Evolutionary conservation across 2,329 filamentous ascomycete species (phyloP).

Genomic region (Cordyceps pruinosa): DNA sequence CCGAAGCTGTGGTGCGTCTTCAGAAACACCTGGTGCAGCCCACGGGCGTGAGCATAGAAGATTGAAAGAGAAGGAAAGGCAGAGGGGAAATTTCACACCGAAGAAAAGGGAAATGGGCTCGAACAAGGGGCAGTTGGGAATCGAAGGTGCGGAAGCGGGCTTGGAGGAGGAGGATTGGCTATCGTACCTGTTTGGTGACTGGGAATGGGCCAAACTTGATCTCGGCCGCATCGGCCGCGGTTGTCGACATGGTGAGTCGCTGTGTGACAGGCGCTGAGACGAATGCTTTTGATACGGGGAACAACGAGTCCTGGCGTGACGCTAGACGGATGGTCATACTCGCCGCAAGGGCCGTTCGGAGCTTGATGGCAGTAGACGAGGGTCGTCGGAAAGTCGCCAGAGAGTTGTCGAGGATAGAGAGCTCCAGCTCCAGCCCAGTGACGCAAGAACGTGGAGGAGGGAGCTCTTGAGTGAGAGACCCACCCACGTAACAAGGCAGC

Average conservation of each 20-base stretch:
- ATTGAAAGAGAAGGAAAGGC: too few species aligned
- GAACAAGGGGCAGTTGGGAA: neutral
- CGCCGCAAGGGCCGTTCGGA: neutral
- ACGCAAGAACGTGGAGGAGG: neutral
- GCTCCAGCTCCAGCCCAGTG: neutral
- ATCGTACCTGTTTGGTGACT: constrained; percentile 63
- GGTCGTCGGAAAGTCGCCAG: neutral
- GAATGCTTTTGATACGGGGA: neutral
- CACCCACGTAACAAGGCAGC: too few species aligned
- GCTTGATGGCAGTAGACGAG: neutral
- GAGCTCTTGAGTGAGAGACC: neutral
- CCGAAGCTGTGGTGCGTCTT: constrained; percentile 73
- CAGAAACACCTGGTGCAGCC: constrained; percentile 71
- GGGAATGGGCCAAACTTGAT: constrained; percentile 70
- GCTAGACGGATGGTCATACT: neutral
- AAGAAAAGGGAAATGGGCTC: too few species aligned
- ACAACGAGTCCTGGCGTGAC: neutral
- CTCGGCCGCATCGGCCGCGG: constrained; percentile 15
- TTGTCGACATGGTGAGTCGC: constrained; percentile 22
- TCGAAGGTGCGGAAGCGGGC: too few species aligned
- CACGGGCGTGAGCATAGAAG: neutral
- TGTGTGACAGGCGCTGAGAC: constrained; percentile 17
- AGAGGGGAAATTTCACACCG: too few species aligned
- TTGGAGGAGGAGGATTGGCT: neutral
- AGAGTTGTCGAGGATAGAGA: neutral